Percentiles rank a stretch among this genome's conserved stretches.
Evolutionary conservation across 257 asterid genomes (phyloP).

Genomic region (Primulina eburnea): DNA sequence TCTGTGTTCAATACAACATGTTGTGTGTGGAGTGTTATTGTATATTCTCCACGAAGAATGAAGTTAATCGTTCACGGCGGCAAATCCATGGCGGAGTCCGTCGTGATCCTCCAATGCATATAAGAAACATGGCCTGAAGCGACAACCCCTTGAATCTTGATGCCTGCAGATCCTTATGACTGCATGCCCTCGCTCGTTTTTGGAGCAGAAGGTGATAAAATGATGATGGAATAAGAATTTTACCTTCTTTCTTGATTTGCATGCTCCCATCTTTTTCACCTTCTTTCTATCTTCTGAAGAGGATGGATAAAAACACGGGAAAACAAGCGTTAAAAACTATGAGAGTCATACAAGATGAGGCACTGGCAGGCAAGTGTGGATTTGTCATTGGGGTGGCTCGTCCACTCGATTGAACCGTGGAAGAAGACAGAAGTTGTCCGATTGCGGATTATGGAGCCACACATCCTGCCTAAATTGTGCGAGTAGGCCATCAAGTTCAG

Average conservation of each 20-base stretch:
- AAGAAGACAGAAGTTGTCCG: slow-evolving; percentile 32
- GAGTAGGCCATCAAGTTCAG: slow-evolving; percentile 38
- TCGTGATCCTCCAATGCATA: slow-evolving; percentile 34
- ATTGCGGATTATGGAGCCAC: slow-evolving; percentile 25
- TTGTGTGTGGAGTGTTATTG: too few species aligned
- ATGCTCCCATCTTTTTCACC: slow-evolving; percentile 17
- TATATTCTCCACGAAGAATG: too few species aligned
- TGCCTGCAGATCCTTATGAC: slow-evolving; percentile 36
- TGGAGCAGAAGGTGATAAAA: slow-evolving; percentile 34
- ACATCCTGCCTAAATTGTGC: slow-evolving; percentile 33
- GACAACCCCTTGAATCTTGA: slow-evolving; percentile 27
- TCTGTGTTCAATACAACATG: too few species aligned
- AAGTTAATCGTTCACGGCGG: slow-evolving; percentile 27
- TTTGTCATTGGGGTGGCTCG: slow-evolving; percentile 38
- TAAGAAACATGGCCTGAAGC: slow-evolving; percentile 38
- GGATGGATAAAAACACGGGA: slow-evolving; percentile 28
- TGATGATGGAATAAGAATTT: background rate
- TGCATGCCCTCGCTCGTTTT: slow-evolving; percentile 37
- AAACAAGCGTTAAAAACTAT: slow-evolving; percentile 27
- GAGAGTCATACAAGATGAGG: slow-evolving; percentile 35
- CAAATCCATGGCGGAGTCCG: slow-evolving; percentile 31
- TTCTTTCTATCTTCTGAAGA: slow-evolving; percentile 32
- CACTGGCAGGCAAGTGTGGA: slow-evolving; percentile 45
- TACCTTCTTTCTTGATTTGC: slow-evolving; percentile 1
- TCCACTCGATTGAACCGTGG: slow-evolving; percentile 18